phyloP scores from a whole-genome alignment of 352 stramenopile genomes.

The Phytophthora cryptogea region DNA sequence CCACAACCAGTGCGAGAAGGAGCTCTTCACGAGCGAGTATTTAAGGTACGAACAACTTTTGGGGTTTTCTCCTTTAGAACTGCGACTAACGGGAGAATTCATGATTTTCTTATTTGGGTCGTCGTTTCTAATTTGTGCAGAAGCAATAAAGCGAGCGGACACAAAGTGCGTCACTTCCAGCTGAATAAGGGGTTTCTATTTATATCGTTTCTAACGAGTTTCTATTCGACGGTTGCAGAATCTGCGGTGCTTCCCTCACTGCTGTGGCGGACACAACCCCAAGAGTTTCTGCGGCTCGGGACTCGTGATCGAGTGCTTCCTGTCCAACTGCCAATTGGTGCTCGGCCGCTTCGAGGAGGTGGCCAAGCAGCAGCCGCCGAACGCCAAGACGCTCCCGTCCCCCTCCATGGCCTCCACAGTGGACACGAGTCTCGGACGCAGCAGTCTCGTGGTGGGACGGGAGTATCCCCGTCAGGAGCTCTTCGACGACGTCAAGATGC shows the following conservation, averaged over 20 bases:
- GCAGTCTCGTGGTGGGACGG: conserved; percentile 40
- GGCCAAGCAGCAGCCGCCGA: conserved; percentile 39
- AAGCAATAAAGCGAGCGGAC: conserved; percentile 86
- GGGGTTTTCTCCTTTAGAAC: too few relatives aligned
- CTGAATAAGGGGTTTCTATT: too few relatives aligned
- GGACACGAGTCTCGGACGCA: conserved; percentile 35
- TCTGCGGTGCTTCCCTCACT: conserved; percentile 83
- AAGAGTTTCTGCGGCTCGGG: conserved; percentile 87
- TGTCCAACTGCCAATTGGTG: conserved; percentile 62
- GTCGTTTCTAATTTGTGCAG: conserved; percentile 29
- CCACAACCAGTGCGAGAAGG: conserved; percentile 75
- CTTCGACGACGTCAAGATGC: conserved; percentile 77
- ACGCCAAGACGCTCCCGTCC: conserved; percentile 12
- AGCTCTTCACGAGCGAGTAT: conserved; percentile 78
- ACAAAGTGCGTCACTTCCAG: conserved; percentile 48
- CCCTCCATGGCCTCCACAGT: conserved; percentile 10
- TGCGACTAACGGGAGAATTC: neutral
- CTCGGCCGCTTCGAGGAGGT: conserved; percentile 78
- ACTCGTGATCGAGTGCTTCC: conserved; percentile 70
- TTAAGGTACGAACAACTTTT: conserved; percentile 48
- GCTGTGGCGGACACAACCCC: conserved; percentile 80
- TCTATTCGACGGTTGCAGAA: conserved; percentile 39
- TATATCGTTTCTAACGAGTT: too few relatives aligned
- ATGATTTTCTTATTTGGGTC: neutral
- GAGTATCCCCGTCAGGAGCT: conserved; percentile 66